These are phyloP conservation scores for Amanita rimosa DNA, from an alignment of 768 basidiomycete species.

Conservation along the genomic window DNA sequence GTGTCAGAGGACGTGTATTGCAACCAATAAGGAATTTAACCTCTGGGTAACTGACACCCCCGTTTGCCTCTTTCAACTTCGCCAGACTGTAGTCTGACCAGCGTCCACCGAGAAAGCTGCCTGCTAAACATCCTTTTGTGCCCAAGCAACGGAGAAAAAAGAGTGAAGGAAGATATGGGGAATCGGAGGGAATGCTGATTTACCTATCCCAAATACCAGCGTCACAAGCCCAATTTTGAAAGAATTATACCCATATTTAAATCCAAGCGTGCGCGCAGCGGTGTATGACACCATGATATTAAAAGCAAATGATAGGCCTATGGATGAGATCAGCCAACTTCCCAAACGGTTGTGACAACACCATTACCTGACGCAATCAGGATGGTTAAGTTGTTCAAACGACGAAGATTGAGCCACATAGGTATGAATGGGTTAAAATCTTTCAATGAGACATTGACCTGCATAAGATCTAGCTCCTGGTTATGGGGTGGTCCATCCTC, in stretches of 20 bases:
- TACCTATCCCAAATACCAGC: slow-evolving; percentile 63
- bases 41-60: slow-evolving; percentile 47
- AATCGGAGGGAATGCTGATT: slow-evolving; percentile 9
- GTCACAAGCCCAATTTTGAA: slow-evolving; percentile 69
- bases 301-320: slow-evolving; percentile 63
- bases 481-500: not conserved
- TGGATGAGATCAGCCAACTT: not conserved
- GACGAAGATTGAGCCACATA: slow-evolving; percentile 42
- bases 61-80: slow-evolving; percentile 25
- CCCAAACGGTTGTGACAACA: not conserved
- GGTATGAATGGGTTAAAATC: slow-evolving; percentile 73
- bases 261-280: slow-evolving; percentile 54
- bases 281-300: slow-evolving; percentile 68
- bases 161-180: not conserved
- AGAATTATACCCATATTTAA: slow-evolving; percentile 53
- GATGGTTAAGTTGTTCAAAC: slow-evolving; percentile 57
- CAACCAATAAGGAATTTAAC: slow-evolving; percentile 18
- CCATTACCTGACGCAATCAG: slow-evolving; percentile 49
- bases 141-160: not conserved
- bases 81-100: slow-evolving; percentile 32
- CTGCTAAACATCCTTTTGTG: slow-evolving; percentile 23
- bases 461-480: slow-evolving; percentile 7
- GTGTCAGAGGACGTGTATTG: not conserved
- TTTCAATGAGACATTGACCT: slow-evolving; percentile 41
- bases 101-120: slow-evolving; percentile 32